A percentile compares a stretch with the other conserved stretches of the same genome.
These are phyloP conservation scores for Canna indica DNA, from an alignment of 176 grass and related monocot genomes.

Conservation along the genomic window DNA sequence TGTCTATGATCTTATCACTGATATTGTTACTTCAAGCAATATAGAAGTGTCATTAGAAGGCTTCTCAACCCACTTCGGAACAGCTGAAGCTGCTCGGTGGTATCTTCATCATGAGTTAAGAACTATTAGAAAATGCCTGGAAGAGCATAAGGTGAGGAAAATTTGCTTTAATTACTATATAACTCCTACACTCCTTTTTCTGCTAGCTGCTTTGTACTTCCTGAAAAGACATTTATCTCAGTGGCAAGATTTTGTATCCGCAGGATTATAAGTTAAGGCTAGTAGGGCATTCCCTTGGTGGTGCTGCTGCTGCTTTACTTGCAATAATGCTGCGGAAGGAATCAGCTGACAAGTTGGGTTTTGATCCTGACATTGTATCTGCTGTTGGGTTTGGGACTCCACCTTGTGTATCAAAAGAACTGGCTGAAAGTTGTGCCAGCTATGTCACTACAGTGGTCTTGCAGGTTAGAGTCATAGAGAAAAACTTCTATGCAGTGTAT, in stretches of 20 bases:
- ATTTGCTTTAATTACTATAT: neutral
- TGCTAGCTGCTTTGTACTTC: too few relatives aligned
- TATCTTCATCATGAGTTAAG: slow-evolving; percentile 66
- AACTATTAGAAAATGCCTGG: slow-evolving; percentile 63
- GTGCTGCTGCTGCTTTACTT: slow-evolving; percentile 69
- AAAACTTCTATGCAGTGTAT: neutral
- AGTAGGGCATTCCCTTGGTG: slow-evolving; percentile 90
- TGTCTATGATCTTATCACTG: slow-evolving; percentile 79
- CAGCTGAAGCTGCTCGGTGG: slow-evolving; percentile 84
- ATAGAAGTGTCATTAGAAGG: slow-evolving; percentile 69
- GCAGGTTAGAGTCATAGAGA: slow-evolving; percentile 38
- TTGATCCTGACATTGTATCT: slow-evolving; percentile 83
- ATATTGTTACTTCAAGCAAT: slow-evolving; percentile 63
- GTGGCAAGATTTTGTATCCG: slow-evolving; percentile 13
- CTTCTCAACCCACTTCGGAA: slow-evolving; percentile 85
- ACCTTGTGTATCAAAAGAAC: slow-evolving; percentile 81
- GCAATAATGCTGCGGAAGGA: slow-evolving; percentile 83
- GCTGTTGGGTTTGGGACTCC: slow-evolving; percentile 84
- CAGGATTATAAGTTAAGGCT: slow-evolving; percentile 75
- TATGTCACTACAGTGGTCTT: slow-evolving; percentile 89
- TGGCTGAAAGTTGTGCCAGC: slow-evolving; percentile 56
- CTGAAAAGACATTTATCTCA: neutral
- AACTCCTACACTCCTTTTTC: neutral
- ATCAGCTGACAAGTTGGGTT: slow-evolving; percentile 77
- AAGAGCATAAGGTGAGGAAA: slow-evolving; percentile 56